phyloP scores from a whole-genome alignment of 768 basidiomycete species.

The Suillus brevipes region DNA sequence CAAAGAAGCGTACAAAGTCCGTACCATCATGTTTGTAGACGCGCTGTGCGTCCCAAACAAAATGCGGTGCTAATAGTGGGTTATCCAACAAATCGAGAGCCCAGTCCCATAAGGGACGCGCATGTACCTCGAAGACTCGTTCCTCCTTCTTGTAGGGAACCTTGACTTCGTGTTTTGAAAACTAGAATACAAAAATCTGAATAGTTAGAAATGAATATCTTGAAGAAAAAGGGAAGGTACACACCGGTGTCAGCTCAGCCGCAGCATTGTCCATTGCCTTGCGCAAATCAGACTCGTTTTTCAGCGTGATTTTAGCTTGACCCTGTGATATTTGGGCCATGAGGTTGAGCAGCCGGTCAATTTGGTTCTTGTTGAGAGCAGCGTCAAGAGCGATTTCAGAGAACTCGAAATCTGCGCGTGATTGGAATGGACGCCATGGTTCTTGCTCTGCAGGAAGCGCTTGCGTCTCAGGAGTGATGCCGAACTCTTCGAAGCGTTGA shows the following conservation, averaged over 20 bases:
- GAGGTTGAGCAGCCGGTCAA: too few relatives aligned
- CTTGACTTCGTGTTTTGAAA: background rate
- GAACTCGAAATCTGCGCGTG: too few relatives aligned
- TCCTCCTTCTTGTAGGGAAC: conserved; percentile 11
- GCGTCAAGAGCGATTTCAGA: too few relatives aligned
- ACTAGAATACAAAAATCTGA: conserved; percentile 1
- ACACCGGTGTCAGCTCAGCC: conserved; percentile 6
- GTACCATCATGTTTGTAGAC: conserved; percentile 29
- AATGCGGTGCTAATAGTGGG: conserved; percentile 13
- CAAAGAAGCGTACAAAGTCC: conserved; percentile 26
- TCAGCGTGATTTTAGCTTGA: too few relatives aligned
- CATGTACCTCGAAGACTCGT: background rate
- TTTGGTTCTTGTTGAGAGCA: too few relatives aligned
- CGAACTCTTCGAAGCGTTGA: too few relatives aligned
- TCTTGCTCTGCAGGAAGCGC: too few relatives aligned
- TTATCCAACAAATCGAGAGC: conserved; percentile 7
- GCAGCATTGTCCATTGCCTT: conserved; percentile 9
- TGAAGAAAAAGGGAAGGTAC: background rate
- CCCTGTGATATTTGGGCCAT: too few relatives aligned
- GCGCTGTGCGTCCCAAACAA: conserved; percentile 35
- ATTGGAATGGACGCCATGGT: too few relatives aligned
- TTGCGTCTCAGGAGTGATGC: too few relatives aligned
- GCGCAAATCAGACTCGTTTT: too few relatives aligned
- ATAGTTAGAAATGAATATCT: background rate
- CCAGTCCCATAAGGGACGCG: conserved; percentile 11